These are phyloP conservation scores for Mortierella sp. DNA, from an alignment of 371 early-diverging fungal species.

Conservation along the genomic window DNA sequence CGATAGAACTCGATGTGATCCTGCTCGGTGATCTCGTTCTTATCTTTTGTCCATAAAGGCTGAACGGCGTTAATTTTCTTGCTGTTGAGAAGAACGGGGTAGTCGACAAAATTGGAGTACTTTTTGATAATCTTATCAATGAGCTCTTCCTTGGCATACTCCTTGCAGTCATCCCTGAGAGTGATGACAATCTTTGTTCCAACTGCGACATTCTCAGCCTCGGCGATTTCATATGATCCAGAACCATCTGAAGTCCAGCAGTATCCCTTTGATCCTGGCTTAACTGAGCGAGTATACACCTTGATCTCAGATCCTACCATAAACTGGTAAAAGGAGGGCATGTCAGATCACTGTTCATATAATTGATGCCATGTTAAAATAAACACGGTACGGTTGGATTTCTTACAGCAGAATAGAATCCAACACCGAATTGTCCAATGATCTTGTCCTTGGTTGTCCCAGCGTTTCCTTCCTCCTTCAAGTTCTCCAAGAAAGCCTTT, in stretches of 20 bases:
- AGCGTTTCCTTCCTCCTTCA: constrained; percentile 71
- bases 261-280: constrained; percentile 81
- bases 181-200: constrained; percentile 97
- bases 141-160: constrained; percentile 82
- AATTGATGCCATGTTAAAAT: background rate
- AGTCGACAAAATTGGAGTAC: constrained; percentile 97
- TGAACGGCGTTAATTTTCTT: constrained; percentile 89
- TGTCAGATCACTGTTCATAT: background rate
- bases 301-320: constrained; percentile 89
- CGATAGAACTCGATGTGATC: constrained; percentile 95
- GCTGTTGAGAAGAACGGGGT: constrained; percentile 90
- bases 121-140: constrained; percentile 90
- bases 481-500: constrained; percentile 87
- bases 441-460: constrained; percentile 77
- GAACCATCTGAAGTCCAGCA: constrained; percentile 87
- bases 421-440: constrained; percentile 99
- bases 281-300: constrained; percentile 84
- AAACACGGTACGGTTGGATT: constrained; percentile 58
- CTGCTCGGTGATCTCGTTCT: constrained; percentile 82
- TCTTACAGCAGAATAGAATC: constrained; percentile 85
- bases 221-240: constrained; percentile 82
- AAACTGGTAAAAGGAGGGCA: constrained; percentile 62
- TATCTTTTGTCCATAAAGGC: constrained; percentile 95
- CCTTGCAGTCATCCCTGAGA: constrained; percentile 90
- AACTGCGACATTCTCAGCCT: constrained; percentile 79